Base-by-base conservation (phyloP, 805 yeast species). In the Wickerhamomyces mucosus region DNA sequence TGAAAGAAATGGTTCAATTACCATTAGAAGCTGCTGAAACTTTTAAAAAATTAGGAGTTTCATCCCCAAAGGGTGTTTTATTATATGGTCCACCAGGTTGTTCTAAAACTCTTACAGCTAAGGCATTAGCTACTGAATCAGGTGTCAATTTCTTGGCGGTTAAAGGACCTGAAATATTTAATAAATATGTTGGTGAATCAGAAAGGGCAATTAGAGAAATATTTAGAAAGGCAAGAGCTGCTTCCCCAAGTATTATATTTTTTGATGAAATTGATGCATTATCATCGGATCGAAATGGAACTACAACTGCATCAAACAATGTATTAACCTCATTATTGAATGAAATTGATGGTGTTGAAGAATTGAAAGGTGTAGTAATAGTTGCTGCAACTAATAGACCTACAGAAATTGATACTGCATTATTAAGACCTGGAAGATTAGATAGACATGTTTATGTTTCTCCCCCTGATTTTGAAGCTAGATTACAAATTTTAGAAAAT, bases 31-130 rank as follows among this genome's bases (percentile, higher is more conserved):
- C 92, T 2, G 67, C 82, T 0, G 86, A 75, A 1, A 67, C 94
- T 0, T 92, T 92, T 53, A 63, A 63, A 14, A 62, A 69, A 26
- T 63, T 92, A 11, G 97, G 97, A 0, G 78, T 92, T 4, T 63
- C 72, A 26, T 86, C 97, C 0, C 99, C 99, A 4, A 81, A 84
- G 43, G 99, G 99, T 22, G 80, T 92, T 2, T 56, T 92, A 28
- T 62, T 92, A 15, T 92, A 92, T 55, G 99, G 99, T 0, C 99
- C 99, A 1, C 97, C 98, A 0, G 98, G 98, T 12, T 89, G 97
- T 60, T 88, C 96, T 9, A 89, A 89, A 48, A 89, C 98, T 0
- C 58, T 89, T 39, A 84, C 95, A 0, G 97, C 96, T 2, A 89
- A 89, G 50, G 96, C 96, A 1, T 59, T 89, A 19, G 97, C 97